Conservation (phyloP, 164 flowering plant genomes). For the Annona squamosa region DNA sequence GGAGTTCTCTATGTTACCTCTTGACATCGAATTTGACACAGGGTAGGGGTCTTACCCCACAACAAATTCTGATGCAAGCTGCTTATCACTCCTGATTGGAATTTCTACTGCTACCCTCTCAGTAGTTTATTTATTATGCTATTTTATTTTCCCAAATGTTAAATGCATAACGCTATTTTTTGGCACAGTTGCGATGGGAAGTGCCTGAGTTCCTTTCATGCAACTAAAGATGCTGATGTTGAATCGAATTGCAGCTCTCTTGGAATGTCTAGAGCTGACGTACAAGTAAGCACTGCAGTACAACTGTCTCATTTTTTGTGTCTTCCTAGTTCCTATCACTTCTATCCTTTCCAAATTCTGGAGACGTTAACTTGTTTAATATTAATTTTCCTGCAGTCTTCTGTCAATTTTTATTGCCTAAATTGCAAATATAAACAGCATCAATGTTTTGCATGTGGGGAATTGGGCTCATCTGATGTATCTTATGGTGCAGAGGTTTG, state of each 20-base stretch:
- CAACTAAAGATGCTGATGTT: constrained; percentile 45
- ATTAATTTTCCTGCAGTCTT: constrained; percentile 37
- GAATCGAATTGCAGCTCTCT: constrained; percentile 54
- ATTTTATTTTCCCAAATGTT: not conserved
- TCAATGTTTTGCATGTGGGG: constrained; percentile 81
- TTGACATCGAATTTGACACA: too few relatives aligned
- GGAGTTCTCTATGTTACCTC: too few relatives aligned
- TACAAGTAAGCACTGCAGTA: constrained; percentile 34
- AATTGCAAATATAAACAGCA: constrained; percentile 70
- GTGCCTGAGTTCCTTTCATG: constrained; percentile 86
- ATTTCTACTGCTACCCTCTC: not conserved
- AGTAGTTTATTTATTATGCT: not conserved
- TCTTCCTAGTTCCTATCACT: not conserved
- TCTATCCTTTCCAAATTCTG: not conserved
- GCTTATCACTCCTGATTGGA: not conserved
- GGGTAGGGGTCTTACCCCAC: too few relatives aligned
- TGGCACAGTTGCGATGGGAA: constrained; percentile 72
- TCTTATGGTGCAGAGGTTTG: constrained; percentile 63
- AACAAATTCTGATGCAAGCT: too few relatives aligned
- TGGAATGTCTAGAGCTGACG: constrained; percentile 39
- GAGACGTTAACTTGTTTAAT: not conserved
- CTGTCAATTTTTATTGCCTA: constrained; percentile 39
- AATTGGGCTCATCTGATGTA: constrained; percentile 67
- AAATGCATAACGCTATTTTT: not conserved
- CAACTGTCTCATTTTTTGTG: not conserved